Evolutionary conservation across 1,284 basidiomycete genomes (phyloP), one percentile per base, ranked within the genome.

Genomic region (Tilletia walkeri): DNA sequence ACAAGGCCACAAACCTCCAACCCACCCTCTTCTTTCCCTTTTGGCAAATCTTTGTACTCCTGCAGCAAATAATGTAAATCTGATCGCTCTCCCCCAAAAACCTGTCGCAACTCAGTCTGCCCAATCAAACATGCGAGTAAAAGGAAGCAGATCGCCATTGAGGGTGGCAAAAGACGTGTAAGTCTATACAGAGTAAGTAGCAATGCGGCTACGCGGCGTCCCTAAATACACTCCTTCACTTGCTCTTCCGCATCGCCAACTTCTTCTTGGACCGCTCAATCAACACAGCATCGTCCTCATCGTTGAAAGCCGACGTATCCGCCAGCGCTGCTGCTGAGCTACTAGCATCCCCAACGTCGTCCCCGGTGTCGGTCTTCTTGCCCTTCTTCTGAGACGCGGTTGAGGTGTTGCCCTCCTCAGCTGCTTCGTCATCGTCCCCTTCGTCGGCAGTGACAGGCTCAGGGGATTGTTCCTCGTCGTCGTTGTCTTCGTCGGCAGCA

Each of bases 221-320:
- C 24, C 24, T 30, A 30, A 30, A 30, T 14, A 45, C 41, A 45
- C 41, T 45, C 41, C 24, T 45, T 56, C 54, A 56, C 34, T 24
- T 56, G 24, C 24, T 30, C 54, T 63, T 68, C 30, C 49, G 54
- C 67, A 24, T 54, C 20, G 54, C 67, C 30, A 68, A 14, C 67
- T 65, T 69, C 48, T 65, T 41, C 54, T 53, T 61, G 10, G 61
- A 65, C 54, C 34, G 82, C 70, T 82, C 72, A 67, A 86, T 85
- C 65, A 84, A 73, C 9, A 76, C 80, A 72, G 82, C 76, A 72
- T 86, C 85, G 68, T 85, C 84, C 30, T 76, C 83, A 30, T 80
- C 84, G 71, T 85, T 80, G 75, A 86, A 86, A 3, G 77, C 77
- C n/a, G 65, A 66, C 53, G 18, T 80, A 75, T 59, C 71, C 71